Evolutionary conservation across 768 basidiomycete genomes (phyloP).

Genomic region (Rickenella mellea): DNA sequence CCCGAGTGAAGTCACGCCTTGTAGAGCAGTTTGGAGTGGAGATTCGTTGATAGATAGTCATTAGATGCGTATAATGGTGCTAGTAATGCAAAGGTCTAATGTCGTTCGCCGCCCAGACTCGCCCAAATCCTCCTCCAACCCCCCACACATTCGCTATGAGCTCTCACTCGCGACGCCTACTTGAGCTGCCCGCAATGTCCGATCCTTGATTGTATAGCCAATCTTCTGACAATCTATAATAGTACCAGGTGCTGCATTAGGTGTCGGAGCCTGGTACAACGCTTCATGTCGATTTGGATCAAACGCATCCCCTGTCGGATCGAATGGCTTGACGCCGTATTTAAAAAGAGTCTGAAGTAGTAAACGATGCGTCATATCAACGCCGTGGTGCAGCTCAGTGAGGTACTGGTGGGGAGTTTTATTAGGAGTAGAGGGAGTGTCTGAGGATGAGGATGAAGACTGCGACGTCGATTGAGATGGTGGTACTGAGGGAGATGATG

Average conservation of each 20-base stretch:
- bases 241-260: conserved; percentile 82
- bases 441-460: conserved; percentile 19
- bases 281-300: conserved; percentile 96
- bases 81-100: not conserved
- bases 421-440: conserved; percentile 17
- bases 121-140: conserved; percentile 3
- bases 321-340: conserved; percentile 86
- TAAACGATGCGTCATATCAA: conserved; percentile 85
- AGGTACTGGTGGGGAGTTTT: conserved; percentile 55
- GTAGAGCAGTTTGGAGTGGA: conserved; percentile 66
- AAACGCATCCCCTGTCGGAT: conserved; percentile 86
- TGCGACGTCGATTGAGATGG: conserved; percentile 22
- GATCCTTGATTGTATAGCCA: conserved; percentile 91
- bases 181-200: conserved; percentile 88
- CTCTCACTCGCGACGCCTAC: conserved; percentile 87
- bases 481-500: conserved; percentile 17
- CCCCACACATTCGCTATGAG: conserved; percentile 18
- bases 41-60: conserved; percentile 61
- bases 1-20: conserved; percentile 44
- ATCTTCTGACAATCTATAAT: conserved; percentile 86
- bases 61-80: conserved; percentile 1
- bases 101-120: not conserved
- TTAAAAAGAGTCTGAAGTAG: conserved; percentile 85
- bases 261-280: conserved; percentile 84
- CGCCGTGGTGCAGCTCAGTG: conserved; percentile 72